Evolutionary conservation across 2,329 filamentous ascomycete species (phyloP).

Genomic region (Trichoderma afroharzianum): DNA sequence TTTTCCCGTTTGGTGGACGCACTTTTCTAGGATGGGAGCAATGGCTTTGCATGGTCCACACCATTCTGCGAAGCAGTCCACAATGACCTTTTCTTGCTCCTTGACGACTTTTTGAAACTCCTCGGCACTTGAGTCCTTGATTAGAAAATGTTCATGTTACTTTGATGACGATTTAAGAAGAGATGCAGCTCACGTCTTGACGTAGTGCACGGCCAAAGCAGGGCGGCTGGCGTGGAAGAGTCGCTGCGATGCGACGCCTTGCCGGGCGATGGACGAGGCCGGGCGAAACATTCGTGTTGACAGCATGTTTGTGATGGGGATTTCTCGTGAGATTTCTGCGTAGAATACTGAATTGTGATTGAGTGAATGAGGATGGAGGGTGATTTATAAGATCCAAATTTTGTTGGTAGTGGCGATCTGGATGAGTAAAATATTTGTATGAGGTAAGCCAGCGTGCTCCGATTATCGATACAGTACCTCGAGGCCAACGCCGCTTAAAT

Average conservation of each 20-base stretch:
- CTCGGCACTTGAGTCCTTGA: constrained; percentile 43
- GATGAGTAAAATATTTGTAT: constrained; percentile 12
- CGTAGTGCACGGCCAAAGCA: constrained; percentile 45
- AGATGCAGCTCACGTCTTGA: constrained; percentile 32
- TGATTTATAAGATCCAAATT: constrained; percentile 2
- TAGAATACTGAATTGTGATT: not conserved
- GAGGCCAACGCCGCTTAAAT: not conserved
- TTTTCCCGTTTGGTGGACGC: constrained; percentile 3
- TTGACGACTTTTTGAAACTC: constrained; percentile 56
- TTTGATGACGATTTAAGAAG: not conserved
- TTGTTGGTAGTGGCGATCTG: not conserved
- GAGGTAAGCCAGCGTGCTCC: constrained; percentile 2
- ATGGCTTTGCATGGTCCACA: constrained; percentile 93
- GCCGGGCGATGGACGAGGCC: constrained; percentile 22
- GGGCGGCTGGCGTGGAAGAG: constrained; percentile 36
- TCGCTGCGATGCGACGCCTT: constrained; percentile 16
- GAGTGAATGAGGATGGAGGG: not conserved
- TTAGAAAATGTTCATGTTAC: not conserved
- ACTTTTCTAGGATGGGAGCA: constrained; percentile 60
- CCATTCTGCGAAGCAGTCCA: constrained; percentile 89
- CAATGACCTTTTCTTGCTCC: constrained; percentile 57
- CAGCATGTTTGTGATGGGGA: not conserved
- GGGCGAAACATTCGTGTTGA: constrained; percentile 16
- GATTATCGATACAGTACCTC: not conserved
- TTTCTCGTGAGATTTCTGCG: not conserved